These are phyloP conservation scores for Sonneratia caseolaris DNA, from an alignment of 345 rosid genomes.

Conservation along the genomic window DNA sequence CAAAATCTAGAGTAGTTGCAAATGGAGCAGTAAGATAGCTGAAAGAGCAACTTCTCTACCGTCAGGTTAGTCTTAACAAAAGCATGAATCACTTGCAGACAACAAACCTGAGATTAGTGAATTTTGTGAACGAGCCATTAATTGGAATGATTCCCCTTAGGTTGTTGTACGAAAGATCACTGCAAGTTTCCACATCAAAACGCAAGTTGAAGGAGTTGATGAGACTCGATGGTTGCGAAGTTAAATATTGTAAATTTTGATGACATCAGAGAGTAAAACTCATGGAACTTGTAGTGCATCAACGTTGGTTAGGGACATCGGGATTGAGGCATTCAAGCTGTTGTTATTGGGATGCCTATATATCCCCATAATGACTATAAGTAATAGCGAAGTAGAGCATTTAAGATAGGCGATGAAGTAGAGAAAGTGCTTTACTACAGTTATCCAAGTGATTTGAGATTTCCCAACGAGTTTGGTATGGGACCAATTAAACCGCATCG, in stretches of 20 bases:
- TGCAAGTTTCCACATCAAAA: conserved; percentile 27
- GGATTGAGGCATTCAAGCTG: conserved; percentile 8
- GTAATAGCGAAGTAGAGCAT: background rate
- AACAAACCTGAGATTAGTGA: conserved; percentile 63
- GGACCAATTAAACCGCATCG: conserved; percentile 2
- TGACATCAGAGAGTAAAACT: background rate
- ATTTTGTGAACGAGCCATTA: conserved; percentile 69
- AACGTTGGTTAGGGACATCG: conserved; percentile 9
- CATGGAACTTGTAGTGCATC: conserved; percentile 11
- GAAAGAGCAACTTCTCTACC: conserved; percentile 13
- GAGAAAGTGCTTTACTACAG: conserved; percentile 3
- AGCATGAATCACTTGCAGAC: conserved; percentile 4
- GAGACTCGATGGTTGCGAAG: background rate
- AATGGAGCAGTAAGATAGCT: background rate
- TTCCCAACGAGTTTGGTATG: conserved; percentile 13
- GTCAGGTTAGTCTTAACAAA: background rate
- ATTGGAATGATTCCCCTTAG: conserved; percentile 54
- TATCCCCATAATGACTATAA: background rate
- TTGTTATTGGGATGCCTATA: conserved; percentile 18
- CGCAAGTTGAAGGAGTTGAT: background rate
- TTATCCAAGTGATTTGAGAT: conserved; percentile 9
- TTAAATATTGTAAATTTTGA: background rate
- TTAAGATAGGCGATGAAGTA: background rate
- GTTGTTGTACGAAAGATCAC: conserved; percentile 67
- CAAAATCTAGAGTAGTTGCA: conserved; percentile 40